Evolutionary conservation across 495 filamentous ascomycete species (phyloP).

Genomic region (Podospora pseudocomata): DNA sequence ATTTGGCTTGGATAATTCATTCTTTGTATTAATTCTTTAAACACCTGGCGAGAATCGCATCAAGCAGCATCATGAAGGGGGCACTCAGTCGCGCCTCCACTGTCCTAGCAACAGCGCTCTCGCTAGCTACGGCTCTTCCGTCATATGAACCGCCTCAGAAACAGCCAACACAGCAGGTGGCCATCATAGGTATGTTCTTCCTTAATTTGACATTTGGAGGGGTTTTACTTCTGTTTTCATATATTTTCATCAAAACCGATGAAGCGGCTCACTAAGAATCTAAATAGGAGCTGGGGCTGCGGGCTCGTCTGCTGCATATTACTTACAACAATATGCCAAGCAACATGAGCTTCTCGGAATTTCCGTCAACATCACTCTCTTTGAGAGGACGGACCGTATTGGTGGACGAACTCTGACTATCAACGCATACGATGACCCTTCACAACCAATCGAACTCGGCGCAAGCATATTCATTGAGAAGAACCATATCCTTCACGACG

Average conservation of each 20-base stretch:
- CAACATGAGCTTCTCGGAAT: constrained; percentile 38
- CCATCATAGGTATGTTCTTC: constrained; percentile 41
- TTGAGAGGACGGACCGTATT: constrained; percentile 73
- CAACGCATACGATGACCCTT: constrained; percentile 66
- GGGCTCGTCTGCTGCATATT: constrained; percentile 82
- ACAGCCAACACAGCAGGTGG: constrained; percentile 35
- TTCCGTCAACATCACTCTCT: constrained; percentile 74
- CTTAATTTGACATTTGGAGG: background rate
- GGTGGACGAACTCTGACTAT: constrained; percentile 91
- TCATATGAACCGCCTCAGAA: background rate
- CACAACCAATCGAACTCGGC: constrained; percentile 77
- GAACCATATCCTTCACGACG: constrained; percentile 76
- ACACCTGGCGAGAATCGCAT: background rate
- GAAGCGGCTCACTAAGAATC: background rate
- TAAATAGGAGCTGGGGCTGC: constrained; percentile 80
- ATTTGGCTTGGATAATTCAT: background rate
- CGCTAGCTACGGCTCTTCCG: background rate
- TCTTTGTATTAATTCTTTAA: no score
- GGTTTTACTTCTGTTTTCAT: background rate
- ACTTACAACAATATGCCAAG: constrained; percentile 66
- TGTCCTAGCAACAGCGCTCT: background rate
- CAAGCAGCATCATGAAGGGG: background rate
- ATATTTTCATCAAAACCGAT: background rate
- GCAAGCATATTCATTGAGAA: constrained; percentile 88
- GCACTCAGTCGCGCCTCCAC: background rate